Conservation (phyloP, 495 filamentous ascomycete species). For the Cryomyces minteri region DNA sequence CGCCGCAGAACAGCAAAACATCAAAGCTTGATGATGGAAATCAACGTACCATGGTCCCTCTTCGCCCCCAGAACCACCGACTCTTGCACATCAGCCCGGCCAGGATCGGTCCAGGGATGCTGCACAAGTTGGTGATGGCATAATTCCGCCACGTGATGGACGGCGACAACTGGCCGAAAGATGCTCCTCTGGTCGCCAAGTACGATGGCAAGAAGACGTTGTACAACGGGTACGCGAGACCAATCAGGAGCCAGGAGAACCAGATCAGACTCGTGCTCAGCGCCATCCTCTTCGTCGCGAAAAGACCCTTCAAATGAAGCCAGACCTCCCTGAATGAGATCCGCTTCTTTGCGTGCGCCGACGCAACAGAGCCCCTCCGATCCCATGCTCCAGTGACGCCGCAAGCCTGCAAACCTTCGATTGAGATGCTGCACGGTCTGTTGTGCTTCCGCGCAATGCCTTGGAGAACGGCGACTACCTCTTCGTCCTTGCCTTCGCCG, state of each 20-base stretch:
- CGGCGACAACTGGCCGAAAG: slow-evolving; percentile 7
- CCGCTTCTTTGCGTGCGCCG: not conserved
- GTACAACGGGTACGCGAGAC: slow-evolving; percentile 14
- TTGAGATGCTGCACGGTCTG: slow-evolving; percentile 6
- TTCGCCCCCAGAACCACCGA: slow-evolving; percentile 25
- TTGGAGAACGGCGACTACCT: slow-evolving; percentile 12
- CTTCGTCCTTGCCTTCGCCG: slow-evolving; percentile 6
- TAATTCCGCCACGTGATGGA: slow-evolving; percentile 57
- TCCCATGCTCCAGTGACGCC: not conserved
- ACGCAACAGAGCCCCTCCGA: not conserved
- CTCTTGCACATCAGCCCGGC: slow-evolving; percentile 45
- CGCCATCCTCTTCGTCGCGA: not conserved
- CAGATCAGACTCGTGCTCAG: not conserved
- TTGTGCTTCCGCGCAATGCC: slow-evolving; percentile 9
- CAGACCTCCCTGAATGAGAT: slow-evolving; percentile 2
- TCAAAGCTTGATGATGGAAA: no score
- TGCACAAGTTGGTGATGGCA: slow-evolving; percentile 41
- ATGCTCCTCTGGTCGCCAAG: slow-evolving; percentile 17
- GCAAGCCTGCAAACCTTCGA: not conserved
- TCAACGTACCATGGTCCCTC: slow-evolving; percentile 37
- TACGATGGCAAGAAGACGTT: slow-evolving; percentile 29
- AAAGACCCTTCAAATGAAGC: not conserved
- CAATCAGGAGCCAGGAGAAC: slow-evolving; percentile 5
- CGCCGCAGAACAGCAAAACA: no score
- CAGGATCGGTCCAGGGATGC: slow-evolving; percentile 45